These are phyloP conservation scores for Picea sitchensis DNA, from an alignment of 75 land plant genomes.

Conservation along the genomic window DNA sequence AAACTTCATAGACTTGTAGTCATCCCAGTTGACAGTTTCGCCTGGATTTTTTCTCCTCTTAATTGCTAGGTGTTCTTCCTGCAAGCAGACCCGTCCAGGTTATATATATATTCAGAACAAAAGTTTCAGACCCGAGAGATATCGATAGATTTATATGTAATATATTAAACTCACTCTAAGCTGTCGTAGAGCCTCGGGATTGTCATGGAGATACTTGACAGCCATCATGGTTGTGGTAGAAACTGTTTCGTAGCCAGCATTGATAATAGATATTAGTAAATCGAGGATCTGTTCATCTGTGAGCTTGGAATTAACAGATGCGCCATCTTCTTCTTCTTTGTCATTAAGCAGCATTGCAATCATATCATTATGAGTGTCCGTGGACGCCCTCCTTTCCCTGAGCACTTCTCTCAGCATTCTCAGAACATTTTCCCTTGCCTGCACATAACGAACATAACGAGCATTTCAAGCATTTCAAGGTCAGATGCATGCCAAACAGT, in stretches of 20 bases:
- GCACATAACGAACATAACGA: background rate
- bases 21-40: slow-evolving; percentile 64
- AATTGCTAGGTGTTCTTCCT: slow-evolving; percentile 60
- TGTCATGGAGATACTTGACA: slow-evolving; percentile 68
- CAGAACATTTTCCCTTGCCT: slow-evolving; percentile 46
- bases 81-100: background rate
- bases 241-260: slow-evolving; percentile 89
- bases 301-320: slow-evolving; percentile 14
- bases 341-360: slow-evolving; percentile 27
- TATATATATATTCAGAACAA: background rate
- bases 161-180: slow-evolving; percentile 41
- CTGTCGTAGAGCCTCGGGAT: slow-evolving; percentile 55
- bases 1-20: slow-evolving; percentile 68
- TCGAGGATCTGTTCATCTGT: slow-evolving; percentile 68
- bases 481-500: too few relatives aligned
- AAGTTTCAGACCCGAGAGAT: background rate
- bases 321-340: slow-evolving; percentile 9
- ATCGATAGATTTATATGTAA: background rate
- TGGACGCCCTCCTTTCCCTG: slow-evolving; percentile 38
- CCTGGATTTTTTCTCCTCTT: slow-evolving; percentile 27
- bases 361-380: slow-evolving; percentile 23
- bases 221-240: slow-evolving; percentile 85
- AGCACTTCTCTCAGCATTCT: slow-evolving; percentile 31
- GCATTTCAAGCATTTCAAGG: too few relatives aligned
- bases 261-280: slow-evolving; percentile 57